Conservation (phyloP, 2,329 filamentous ascomycete species). For the Fusarium humuli region DNA sequence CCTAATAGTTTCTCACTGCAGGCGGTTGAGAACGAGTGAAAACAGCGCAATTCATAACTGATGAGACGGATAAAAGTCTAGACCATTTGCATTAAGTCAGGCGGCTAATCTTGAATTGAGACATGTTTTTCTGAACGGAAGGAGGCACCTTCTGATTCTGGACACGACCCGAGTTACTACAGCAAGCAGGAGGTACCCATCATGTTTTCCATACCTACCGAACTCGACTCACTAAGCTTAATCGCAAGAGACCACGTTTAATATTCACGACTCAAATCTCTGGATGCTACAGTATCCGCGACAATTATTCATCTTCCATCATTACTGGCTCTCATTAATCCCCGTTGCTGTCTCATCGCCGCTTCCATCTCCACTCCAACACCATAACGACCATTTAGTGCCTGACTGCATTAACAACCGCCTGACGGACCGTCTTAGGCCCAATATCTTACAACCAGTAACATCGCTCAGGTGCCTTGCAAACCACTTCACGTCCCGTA, state of each 20-base stretch:
- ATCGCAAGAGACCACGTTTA: slow-evolving; percentile 4
- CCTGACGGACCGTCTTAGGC: slow-evolving; percentile 32
- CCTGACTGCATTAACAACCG: slow-evolving; percentile 40
- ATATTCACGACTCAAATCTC: background rate
- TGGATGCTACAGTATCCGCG: slow-evolving; percentile 6
- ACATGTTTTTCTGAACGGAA: background rate
- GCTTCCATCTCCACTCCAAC: slow-evolving; percentile 27
- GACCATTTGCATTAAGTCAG: background rate
- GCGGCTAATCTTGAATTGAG: slow-evolving; percentile 3
- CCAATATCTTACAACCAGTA: slow-evolving; percentile 39
- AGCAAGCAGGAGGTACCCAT: background rate
- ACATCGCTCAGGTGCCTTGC: slow-evolving; percentile 33
- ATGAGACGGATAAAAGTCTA: slow-evolving; percentile 9
- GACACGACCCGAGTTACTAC: background rate
- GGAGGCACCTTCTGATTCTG: slow-evolving; percentile 26
- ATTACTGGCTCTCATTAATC: slow-evolving; percentile 16
- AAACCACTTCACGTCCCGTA: slow-evolving; percentile 26
- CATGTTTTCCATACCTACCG: background rate
- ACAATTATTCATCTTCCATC: slow-evolving; percentile 1
- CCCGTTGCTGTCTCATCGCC: slow-evolving; percentile 23
- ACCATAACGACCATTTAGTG: slow-evolving; percentile 33
- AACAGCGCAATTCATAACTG: slow-evolving; percentile 18
- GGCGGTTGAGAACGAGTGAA: slow-evolving; percentile 16
- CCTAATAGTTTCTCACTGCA: slow-evolving; percentile 5
- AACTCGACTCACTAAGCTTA: background rate